phyloP scores from a whole-genome alignment of 805 yeast species.

The Zygosaccharomyces gambellarensis region DNA sequence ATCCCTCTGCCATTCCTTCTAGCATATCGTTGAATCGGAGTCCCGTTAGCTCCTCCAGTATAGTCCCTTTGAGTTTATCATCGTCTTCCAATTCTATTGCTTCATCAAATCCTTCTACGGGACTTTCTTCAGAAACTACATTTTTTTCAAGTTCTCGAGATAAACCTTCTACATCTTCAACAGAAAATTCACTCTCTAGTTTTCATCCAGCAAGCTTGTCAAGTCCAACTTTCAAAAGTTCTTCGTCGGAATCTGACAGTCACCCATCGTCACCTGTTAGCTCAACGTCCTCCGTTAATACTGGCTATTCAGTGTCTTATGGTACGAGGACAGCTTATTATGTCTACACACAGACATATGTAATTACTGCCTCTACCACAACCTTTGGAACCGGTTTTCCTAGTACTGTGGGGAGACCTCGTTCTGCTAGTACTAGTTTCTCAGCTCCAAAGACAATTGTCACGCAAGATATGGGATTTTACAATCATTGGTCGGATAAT shows the following conservation, averaged over 20 bases:
- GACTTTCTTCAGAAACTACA: neutral
- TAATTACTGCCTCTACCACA: constrained; percentile 17
- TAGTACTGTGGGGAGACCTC: constrained; percentile 13
- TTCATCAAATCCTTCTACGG: neutral
- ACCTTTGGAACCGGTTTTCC: constrained; percentile 20
- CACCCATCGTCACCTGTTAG: constrained; percentile 4
- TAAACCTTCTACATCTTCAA: neutral
- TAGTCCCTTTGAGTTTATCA: neutral
- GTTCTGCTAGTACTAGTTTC: constrained; percentile 15
- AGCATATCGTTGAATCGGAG: neutral
- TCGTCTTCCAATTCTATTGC: neutral
- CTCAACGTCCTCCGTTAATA: constrained; percentile 6
- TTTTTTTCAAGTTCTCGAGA: neutral
- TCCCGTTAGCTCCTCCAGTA: neutral
- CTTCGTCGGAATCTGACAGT: neutral
- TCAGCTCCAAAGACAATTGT: constrained; percentile 20
- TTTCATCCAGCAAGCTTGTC: neutral
- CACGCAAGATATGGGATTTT: constrained; percentile 23
- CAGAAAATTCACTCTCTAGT: neutral
- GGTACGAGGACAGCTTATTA: constrained; percentile 7
- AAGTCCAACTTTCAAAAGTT: neutral
- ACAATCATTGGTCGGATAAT: constrained; percentile 21
- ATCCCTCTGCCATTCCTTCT: neutral
- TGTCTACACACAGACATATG: constrained; percentile 16
- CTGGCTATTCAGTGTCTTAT: constrained; percentile 12